Evolutionary conservation across 768 basidiomycete genomes (phyloP).

Genomic region (Hypholoma sublateritium): DNA sequence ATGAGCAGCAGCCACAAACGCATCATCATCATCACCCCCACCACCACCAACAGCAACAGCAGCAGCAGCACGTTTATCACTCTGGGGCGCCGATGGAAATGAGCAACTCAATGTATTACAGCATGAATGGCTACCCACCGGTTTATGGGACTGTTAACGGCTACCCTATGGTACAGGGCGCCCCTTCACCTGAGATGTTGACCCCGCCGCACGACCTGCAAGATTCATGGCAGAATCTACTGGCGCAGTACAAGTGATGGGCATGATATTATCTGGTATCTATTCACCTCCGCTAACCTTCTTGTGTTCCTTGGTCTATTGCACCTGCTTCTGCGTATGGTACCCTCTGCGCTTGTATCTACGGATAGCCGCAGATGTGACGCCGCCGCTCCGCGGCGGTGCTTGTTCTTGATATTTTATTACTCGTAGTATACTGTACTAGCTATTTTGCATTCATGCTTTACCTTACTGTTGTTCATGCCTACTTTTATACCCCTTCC

Average conservation of each 20-base stretch:
- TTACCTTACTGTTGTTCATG: too few relatives aligned
- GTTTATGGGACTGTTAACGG: slow-evolving; percentile 10
- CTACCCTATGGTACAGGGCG: slow-evolving; percentile 18
- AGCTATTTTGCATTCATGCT: too few relatives aligned
- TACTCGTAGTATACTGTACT: too few relatives aligned
- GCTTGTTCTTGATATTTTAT: too few relatives aligned
- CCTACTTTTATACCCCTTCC: too few relatives aligned
- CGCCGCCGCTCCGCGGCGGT: too few relatives aligned
- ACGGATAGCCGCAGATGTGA: too few relatives aligned
- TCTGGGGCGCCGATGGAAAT: slow-evolving; percentile 26
- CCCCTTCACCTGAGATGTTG: slow-evolving; percentile 27
- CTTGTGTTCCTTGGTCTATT: background rate
- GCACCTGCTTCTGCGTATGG: too few relatives aligned
- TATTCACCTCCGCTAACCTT: background rate
- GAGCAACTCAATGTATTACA: slow-evolving; percentile 10
- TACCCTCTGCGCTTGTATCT: too few relatives aligned
- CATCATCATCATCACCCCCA: slow-evolving; percentile 16
- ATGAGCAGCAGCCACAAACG: slow-evolving; percentile 15
- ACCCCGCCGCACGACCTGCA: slow-evolving; percentile 34
- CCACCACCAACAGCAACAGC: slow-evolving; percentile 15
- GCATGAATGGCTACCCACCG: slow-evolving; percentile 7
- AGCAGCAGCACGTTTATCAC: slow-evolving; percentile 16
- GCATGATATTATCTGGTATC: background rate
- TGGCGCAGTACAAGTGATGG: slow-evolving; percentile 41
- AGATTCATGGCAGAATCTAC: slow-evolving; percentile 49